Base-by-base conservation (phyloP, 2,329 filamentous ascomycete species). In the Podosphaera aphanis region DNA sequence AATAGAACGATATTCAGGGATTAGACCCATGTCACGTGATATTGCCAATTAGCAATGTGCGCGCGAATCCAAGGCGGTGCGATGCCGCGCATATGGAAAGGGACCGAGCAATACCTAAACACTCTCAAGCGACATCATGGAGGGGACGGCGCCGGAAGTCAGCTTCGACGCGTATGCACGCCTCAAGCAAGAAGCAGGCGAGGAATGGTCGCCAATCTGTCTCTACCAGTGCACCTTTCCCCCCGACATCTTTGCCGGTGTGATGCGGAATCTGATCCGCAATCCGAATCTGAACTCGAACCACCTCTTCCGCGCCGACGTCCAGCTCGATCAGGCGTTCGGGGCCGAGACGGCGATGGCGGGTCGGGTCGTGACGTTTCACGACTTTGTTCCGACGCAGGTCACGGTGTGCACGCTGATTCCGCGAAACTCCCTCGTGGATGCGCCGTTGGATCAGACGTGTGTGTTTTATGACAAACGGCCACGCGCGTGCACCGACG, bases 201-300 rank as follows among this genome's bases (percentile, higher is more conserved):
- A 58, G 16, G 49, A 46, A 44, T 79, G 74, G 74, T 62, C 63
- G 44, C 71, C 71, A 39, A 62, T 76, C 48, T 69, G 67, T 53
- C 63, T 62, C 49, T 69, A 74, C 52, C 57, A 53, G 19, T 83
- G 79, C 58, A 66, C 65, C 11, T 86, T 85, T 57, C 62, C 68
- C 15, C 68, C 75, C 1, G 64, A 68, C 25, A 64, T 74, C 46
- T 88, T 85, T 58, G 62, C 67, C 48, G 61, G 68, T 36, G 76
- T 81, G 43, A 82, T 84, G 74, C 62, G 74, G 53, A 83, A 86
- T 55, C 65, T 86, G 47, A 71, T 88, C 51, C 71, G 70, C 52
- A 86, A 88, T 55, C 83, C 83, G 0, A 88, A 90, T 52, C 67
- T 84, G 60, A 84, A 83, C 51, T 82, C 80, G 0, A 75, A 70